phyloP scores from a whole-genome alignment of 768 basidiomycete species.

The Grammothele lineata region DNA sequence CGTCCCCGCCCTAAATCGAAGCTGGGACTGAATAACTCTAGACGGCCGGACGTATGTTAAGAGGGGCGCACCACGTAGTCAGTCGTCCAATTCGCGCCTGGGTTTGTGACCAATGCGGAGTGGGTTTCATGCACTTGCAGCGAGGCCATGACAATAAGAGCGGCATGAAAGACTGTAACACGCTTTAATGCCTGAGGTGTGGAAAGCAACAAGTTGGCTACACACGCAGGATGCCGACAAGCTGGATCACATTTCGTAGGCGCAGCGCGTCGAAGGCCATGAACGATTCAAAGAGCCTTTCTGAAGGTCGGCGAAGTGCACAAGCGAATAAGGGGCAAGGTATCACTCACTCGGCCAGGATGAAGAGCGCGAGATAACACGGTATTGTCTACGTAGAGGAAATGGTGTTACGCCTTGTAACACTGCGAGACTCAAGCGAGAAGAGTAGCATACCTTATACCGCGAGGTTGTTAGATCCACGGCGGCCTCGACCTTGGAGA shows the following conservation, averaged over 20 bases:
- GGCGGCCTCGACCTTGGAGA: slow-evolving; percentile 54
- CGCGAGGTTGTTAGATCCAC: slow-evolving; percentile 37
- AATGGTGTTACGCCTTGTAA: neutral
- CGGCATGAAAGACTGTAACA: slow-evolving; percentile 63
- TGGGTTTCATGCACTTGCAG: slow-evolving; percentile 78
- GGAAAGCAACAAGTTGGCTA: neutral
- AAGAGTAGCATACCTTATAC: slow-evolving; percentile 47
- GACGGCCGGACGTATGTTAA: neutral
- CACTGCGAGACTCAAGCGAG: neutral
- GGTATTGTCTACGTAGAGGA: slow-evolving; percentile 57
- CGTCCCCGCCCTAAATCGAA: slow-evolving; percentile 40
- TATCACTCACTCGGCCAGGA: slow-evolving; percentile 64
- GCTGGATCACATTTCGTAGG: slow-evolving; percentile 72
- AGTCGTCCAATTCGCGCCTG: slow-evolving; percentile 30
- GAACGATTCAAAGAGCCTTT: slow-evolving; percentile 76
- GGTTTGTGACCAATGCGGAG: slow-evolving; percentile 45
- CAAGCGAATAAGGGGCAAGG: slow-evolving; percentile 5
- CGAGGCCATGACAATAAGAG: slow-evolving; percentile 67
- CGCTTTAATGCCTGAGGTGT: neutral
- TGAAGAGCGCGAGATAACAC: slow-evolving; percentile 82
- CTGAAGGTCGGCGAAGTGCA: neutral
- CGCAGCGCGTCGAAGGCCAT: slow-evolving; percentile 84
- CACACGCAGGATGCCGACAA: slow-evolving; percentile 68
- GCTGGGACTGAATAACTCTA: neutral
- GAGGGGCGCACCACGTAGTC: slow-evolving; percentile 38